phyloP scores from a whole-genome alignment of 208 protist genomes.

The Herpetomonas samuelpessoai region DNA sequence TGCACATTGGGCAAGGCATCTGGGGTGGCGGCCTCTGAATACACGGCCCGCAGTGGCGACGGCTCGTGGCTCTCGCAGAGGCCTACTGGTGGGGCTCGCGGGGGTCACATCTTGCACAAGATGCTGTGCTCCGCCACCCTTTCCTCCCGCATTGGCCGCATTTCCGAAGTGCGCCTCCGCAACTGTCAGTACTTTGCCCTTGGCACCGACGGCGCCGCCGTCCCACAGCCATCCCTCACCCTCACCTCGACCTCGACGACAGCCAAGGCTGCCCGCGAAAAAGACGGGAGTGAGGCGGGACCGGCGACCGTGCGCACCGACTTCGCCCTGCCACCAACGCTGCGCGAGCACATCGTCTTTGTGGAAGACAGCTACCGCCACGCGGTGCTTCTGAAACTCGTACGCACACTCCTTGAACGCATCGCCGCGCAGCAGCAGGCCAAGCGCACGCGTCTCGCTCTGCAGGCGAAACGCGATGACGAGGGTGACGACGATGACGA shows the following conservation, averaged over 20 bases:
- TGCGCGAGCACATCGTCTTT: conserved; percentile 86
- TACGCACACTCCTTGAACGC: conserved; percentile 40
- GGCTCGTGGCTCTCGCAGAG: too few species aligned
- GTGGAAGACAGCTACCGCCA: conserved; percentile 79
- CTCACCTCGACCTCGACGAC: conserved; percentile 2
- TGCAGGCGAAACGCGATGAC: conserved; percentile 6
- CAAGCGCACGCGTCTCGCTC: neutral
- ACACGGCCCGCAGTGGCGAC: too few species aligned
- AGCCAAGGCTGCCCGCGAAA: conserved; percentile 3
- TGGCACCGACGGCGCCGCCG: conserved; percentile 63
- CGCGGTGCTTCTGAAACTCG: conserved; percentile 83
- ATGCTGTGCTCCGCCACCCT: conserved; percentile 89
- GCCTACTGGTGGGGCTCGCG: neutral
- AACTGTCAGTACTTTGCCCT: conserved; percentile 84
- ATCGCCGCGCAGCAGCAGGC: conserved; percentile 11
- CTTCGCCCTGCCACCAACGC: conserved; percentile 78
- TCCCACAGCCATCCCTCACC: conserved; percentile 12
- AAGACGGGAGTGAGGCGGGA: neutral
- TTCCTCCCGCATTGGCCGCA: conserved; percentile 78
- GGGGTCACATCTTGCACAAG: conserved; percentile 55
- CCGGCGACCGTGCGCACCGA: conserved; percentile 34
- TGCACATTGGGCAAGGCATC: neutral
- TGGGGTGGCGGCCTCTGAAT: neutral
- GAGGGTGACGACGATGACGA: conserved; percentile 17
- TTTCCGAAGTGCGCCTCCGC: conserved; percentile 78